Conservation (phyloP, 768 basidiomycete genomes). For the Phallus indusiatus region DNA sequence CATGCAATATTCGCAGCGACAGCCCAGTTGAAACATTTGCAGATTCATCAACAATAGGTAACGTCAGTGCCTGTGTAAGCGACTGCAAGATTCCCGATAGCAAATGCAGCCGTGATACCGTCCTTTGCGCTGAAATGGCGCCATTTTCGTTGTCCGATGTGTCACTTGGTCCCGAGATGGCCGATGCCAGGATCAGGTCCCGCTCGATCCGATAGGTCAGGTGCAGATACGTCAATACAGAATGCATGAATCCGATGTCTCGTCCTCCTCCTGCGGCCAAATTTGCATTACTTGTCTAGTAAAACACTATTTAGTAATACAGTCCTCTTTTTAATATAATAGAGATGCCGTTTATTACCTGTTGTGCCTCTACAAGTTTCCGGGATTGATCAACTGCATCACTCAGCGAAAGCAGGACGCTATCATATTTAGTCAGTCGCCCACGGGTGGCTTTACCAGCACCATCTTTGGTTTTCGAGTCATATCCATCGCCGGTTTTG, state of each 20-base stretch:
- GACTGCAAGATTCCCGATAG: constrained; percentile 82
- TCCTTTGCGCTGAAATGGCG: constrained; percentile 1
- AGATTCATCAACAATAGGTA: constrained; percentile 82
- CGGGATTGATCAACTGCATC: constrained; percentile 84
- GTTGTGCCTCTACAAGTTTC: constrained; percentile 74
- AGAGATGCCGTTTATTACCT: constrained; percentile 40
- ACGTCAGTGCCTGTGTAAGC: constrained; percentile 70
- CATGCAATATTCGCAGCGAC: constrained; percentile 65
- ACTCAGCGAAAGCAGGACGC: constrained; percentile 71
- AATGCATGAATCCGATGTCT: constrained; percentile 77
- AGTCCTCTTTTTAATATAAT: constrained; percentile 4
- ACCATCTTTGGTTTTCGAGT: constrained; percentile 24
- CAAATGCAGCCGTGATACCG: constrained; percentile 12
- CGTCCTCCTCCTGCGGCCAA: constrained; percentile 35
- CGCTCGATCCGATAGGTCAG: constrained; percentile 82
- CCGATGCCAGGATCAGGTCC: constrained; percentile 70
- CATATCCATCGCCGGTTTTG: constrained; percentile 25
- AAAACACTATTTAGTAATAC: constrained; percentile 1
- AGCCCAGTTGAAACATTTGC: constrained; percentile 72
- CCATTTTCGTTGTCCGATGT: background rate
- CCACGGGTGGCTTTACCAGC: constrained; percentile 47
- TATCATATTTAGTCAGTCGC: constrained; percentile 81
- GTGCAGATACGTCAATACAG: constrained; percentile 81
- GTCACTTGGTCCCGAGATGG: constrained; percentile 25
- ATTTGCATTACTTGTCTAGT: constrained; percentile 32